These are phyloP conservation scores for Suillus hirtellus DNA, from an alignment of 768 basidiomycete species.

Conservation along the genomic window DNA sequence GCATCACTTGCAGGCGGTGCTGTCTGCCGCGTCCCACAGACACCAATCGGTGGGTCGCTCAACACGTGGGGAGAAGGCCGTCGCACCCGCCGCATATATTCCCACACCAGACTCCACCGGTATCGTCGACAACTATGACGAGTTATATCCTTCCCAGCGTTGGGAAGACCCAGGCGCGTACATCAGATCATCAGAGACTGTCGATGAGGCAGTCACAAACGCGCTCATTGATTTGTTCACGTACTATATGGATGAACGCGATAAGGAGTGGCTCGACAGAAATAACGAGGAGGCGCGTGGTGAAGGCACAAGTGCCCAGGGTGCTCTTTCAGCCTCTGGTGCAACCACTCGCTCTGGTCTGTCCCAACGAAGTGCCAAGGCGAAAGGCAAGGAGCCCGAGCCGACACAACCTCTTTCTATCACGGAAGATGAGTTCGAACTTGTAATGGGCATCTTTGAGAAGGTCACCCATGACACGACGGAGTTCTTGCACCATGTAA, in stretches of 20 bases:
- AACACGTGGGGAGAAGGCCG: slow-evolving; percentile 38
- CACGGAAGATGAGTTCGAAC: slow-evolving; percentile 90
- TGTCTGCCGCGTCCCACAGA: slow-evolving; percentile 54
- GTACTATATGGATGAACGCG: slow-evolving; percentile 95
- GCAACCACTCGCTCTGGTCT: slow-evolving; percentile 57
- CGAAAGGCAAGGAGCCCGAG: slow-evolving; percentile 85
- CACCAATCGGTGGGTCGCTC: slow-evolving; percentile 39
- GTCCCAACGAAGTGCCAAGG: slow-evolving; percentile 63
- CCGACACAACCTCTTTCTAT: slow-evolving; percentile 62
- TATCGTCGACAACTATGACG: slow-evolving; percentile 72
- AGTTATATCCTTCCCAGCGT: slow-evolving; percentile 64
- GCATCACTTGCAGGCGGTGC: slow-evolving; percentile 58
- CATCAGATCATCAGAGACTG: slow-evolving; percentile 80
- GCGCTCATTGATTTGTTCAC: slow-evolving; percentile 75
- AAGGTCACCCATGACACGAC: slow-evolving; percentile 86
- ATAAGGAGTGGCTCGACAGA: slow-evolving; percentile 91
- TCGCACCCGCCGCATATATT: slow-evolving; percentile 67
- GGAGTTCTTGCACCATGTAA: slow-evolving; percentile 86
- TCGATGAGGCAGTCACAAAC: slow-evolving; percentile 69
- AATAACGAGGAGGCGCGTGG: slow-evolving; percentile 86
- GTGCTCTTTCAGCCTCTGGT: slow-evolving; percentile 54
- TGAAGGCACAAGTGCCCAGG: slow-evolving; percentile 81
- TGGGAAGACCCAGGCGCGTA: slow-evolving; percentile 82
- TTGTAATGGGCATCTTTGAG: slow-evolving; percentile 94
- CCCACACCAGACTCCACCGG: slow-evolving; percentile 92